phyloP scores from a whole-genome alignment of 2,329 filamentous ascomycete species.

The Arthrobotrys megalospora region DNA sequence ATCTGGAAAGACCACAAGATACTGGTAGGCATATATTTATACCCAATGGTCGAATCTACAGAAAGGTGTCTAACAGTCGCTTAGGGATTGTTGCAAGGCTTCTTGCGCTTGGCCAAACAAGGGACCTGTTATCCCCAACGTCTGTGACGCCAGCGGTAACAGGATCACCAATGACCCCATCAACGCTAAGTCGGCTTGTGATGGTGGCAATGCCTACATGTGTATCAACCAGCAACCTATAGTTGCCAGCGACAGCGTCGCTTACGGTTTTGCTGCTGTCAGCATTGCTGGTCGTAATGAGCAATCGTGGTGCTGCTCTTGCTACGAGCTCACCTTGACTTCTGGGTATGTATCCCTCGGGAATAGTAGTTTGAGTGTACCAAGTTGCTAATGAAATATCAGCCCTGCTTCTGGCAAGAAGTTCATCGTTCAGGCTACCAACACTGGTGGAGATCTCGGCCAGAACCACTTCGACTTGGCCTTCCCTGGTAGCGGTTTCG shows the following conservation, averaged over 20 bases:
- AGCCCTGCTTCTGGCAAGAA: constrained; percentile 74
- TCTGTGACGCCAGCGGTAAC: constrained; percentile 56
- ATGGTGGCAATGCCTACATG: constrained; percentile 74
- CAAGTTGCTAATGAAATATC: constrained; percentile 63
- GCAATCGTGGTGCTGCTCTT: constrained; percentile 77
- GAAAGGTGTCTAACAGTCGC: constrained; percentile 65
- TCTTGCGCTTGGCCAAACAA: constrained; percentile 71
- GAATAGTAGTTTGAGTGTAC: background rate
- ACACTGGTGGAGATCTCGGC: constrained; percentile 74
- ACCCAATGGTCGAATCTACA: constrained; percentile 66
- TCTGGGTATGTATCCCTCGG: constrained; percentile 51
- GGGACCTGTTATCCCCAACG: constrained; percentile 56
- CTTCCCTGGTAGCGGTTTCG: constrained; percentile 69
- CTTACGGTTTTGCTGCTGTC: constrained; percentile 78
- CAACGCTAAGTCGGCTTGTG: constrained; percentile 69
- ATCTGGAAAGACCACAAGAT: constrained; percentile 66
- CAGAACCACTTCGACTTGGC: constrained; percentile 74
- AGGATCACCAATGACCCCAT: constrained; percentile 57
- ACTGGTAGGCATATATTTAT: constrained; percentile 63
- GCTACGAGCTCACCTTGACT: constrained; percentile 76
- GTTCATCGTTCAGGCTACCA: constrained; percentile 77
- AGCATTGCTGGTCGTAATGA: constrained; percentile 73
- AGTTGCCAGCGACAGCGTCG: constrained; percentile 73
- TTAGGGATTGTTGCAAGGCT: constrained; percentile 78
- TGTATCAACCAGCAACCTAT: constrained; percentile 77